These are phyloP conservation scores for Hypomontagnella submonticulosa DNA, from an alignment of 495 filamentous ascomycete genomes.

Conservation along the genomic window DNA sequence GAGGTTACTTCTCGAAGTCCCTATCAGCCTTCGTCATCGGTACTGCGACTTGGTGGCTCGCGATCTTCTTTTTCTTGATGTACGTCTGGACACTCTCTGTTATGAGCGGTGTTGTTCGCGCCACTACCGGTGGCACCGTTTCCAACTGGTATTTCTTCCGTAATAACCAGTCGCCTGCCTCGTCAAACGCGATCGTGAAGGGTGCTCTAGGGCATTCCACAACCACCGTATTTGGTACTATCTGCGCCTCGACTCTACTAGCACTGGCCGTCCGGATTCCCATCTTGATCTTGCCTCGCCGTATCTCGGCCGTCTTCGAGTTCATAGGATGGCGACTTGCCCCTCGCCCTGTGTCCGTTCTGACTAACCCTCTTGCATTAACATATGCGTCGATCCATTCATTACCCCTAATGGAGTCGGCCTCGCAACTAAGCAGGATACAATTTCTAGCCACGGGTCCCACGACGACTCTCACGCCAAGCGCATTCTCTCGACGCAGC, in stretches of 20 bases:
- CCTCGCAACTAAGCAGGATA: constrained; percentile 80
- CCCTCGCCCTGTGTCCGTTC: constrained; percentile 81
- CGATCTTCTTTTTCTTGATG: constrained; percentile 86
- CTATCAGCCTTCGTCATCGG: constrained; percentile 78
- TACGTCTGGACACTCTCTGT: constrained; percentile 95
- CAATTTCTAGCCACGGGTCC: constrained; percentile 72
- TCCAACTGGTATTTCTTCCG: constrained; percentile 99
- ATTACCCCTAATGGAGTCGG: constrained; percentile 77
- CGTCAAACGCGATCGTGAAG: constrained; percentile 79
- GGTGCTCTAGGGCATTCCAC: constrained; percentile 83
- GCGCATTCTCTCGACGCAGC: constrained; percentile 62
- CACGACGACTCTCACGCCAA: constrained; percentile 70
- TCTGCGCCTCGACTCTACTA: constrained; percentile 85
- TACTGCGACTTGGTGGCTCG: constrained; percentile 89
- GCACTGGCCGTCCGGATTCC: constrained; percentile 85
- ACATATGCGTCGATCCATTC: constrained; percentile 97
- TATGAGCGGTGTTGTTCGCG: constrained; percentile 84
- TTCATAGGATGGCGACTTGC: constrained; percentile 58
- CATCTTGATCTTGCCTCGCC: constrained; percentile 81
- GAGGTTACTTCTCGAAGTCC: constrained; percentile 74
- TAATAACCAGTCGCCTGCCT: constrained; percentile 77
- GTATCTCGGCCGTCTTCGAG: constrained; percentile 58
- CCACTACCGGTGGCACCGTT: constrained; percentile 93
- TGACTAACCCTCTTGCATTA: constrained; percentile 89
- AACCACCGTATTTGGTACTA: constrained; percentile 90